Percentiles rank a stretch among this genome's conserved stretches.
phyloP scores from a whole-genome alignment of 192 early-diverging fungal genomes.

The Umbelopsis ramanniana region DNA sequence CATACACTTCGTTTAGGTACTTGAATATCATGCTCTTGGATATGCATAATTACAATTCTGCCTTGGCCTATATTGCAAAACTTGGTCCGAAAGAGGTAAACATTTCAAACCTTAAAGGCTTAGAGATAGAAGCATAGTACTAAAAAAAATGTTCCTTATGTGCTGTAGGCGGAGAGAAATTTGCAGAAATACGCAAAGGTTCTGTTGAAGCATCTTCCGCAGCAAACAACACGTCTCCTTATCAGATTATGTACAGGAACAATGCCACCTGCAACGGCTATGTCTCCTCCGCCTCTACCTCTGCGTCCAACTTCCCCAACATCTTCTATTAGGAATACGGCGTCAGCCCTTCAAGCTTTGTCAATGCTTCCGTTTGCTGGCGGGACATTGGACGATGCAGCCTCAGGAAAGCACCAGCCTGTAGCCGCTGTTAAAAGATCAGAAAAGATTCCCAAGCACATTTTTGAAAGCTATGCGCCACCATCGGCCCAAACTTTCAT shows the following conservation, averaged over 20 bases:
- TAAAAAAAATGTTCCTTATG: not conserved
- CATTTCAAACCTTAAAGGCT: not conserved
- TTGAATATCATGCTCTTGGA: constrained; percentile 92
- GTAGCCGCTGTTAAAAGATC: not conserved
- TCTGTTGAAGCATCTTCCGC: constrained; percentile 56
- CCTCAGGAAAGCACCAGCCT: constrained; percentile 11
- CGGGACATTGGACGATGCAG: constrained; percentile 26
- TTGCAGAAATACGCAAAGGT: constrained; percentile 63
- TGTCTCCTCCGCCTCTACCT: not conserved
- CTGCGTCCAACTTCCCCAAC: constrained; percentile 27
- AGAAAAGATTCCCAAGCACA: not conserved
- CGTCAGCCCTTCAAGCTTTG: constrained; percentile 29
- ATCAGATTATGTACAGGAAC: constrained; percentile 59
- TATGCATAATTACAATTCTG: constrained; percentile 74
- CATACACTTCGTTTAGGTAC: constrained; percentile 54
- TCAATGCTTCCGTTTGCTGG: constrained; percentile 42
- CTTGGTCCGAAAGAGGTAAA: constrained; percentile 50
- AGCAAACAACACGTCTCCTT: constrained; percentile 58
- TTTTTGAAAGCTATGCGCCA: constrained; percentile 39
- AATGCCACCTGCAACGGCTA: constrained; percentile 18
- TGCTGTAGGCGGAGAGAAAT: constrained; percentile 52
- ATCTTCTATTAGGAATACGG: constrained; percentile 19
- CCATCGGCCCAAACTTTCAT: constrained; percentile 76
- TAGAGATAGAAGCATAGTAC: not conserved
- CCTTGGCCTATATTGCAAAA: constrained; percentile 77